Evolutionary conservation across 371 early-diverging fungal species (phyloP).

Genomic region (Ordospora colligata): DNA sequence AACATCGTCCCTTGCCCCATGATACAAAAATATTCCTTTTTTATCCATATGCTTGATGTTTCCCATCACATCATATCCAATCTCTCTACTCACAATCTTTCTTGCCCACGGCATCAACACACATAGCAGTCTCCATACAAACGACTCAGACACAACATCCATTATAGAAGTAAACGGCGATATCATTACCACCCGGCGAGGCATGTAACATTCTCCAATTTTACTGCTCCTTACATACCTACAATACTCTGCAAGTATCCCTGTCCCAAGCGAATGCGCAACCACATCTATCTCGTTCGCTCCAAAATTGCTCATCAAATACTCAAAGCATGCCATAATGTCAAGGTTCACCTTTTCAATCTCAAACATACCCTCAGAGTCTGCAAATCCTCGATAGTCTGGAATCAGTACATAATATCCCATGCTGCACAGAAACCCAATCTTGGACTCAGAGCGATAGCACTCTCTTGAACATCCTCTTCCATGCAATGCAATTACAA

Average conservation of each 20-base stretch:
- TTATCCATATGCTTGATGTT: constrained; percentile 40
- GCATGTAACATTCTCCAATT: constrained; percentile 2
- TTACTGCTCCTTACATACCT: constrained; percentile 3
- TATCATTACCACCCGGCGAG: constrained; percentile 23
- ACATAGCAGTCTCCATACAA: constrained; percentile 14
- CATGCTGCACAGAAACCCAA: constrained; percentile 19
- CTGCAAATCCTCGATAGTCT: constrained; percentile 58
- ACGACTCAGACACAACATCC: constrained; percentile 27
- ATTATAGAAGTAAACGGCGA: constrained; percentile 37
- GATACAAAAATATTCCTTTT: constrained; percentile 16
- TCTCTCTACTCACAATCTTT: constrained; percentile 13
- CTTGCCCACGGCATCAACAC: constrained; percentile 22
- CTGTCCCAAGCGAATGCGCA: constrained; percentile 55
- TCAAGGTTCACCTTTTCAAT: constrained; percentile 38
- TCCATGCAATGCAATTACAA: constrained; percentile 39
- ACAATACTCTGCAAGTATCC: constrained; percentile 48
- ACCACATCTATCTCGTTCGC: constrained; percentile 26
- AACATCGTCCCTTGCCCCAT: constrained; percentile 42
- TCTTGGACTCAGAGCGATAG: not conserved
- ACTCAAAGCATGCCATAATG: constrained; percentile 40
- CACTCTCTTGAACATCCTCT: constrained; percentile 23
- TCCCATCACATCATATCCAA: constrained; percentile 38
- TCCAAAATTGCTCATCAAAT: constrained; percentile 14
- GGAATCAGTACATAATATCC: constrained; percentile 36
- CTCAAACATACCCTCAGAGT: constrained; percentile 44